Conservation (phyloP, 257 asterid genomes). For the Oldenlandia corymbosa region DNA sequence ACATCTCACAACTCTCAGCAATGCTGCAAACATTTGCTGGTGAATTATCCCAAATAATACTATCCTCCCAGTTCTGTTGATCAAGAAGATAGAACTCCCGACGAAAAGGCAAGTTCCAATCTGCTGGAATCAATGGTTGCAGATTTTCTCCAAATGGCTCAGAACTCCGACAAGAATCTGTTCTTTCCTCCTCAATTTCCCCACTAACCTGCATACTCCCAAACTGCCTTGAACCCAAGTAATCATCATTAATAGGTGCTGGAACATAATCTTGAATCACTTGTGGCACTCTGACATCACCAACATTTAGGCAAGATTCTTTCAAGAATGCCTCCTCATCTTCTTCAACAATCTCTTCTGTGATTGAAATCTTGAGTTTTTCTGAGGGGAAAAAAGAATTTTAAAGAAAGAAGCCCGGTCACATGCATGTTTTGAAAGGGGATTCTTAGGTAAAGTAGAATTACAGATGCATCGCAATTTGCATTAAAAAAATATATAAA, state of each 20-base stretch:
- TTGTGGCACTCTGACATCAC: constrained; percentile 45
- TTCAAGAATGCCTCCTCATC: constrained; percentile 74
- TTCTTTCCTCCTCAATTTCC: constrained; percentile 30
- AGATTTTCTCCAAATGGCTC: constrained; percentile 59
- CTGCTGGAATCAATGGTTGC: constrained; percentile 30
- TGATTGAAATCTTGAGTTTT: constrained; percentile 54
- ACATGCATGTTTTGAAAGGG: background rate
- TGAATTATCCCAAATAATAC: constrained; percentile 80
- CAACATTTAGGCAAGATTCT: constrained; percentile 56
- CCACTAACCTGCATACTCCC: constrained; percentile 36
- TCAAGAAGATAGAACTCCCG: constrained; percentile 68
- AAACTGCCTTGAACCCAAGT: constrained; percentile 38
- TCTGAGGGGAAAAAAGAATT: constrained; percentile 33
- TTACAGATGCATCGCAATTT: too few species aligned
- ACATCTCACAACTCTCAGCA: constrained; percentile 73
- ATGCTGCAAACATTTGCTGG: constrained; percentile 44
- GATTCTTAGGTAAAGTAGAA: background rate
- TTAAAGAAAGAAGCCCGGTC: too few species aligned
- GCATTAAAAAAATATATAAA: too few species aligned
- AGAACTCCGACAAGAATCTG: constrained; percentile 55
- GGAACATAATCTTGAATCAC: constrained; percentile 29
- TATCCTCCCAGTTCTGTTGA: constrained; percentile 96
- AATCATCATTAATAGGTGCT: constrained; percentile 30
- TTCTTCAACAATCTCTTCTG: constrained; percentile 68
- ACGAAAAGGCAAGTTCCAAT: constrained; percentile 36